Evolutionary conservation across 257 asterid genomes (phyloP), one percentile per base, ranked within the genome.

Genomic region (Agastache rugosa): DNA sequence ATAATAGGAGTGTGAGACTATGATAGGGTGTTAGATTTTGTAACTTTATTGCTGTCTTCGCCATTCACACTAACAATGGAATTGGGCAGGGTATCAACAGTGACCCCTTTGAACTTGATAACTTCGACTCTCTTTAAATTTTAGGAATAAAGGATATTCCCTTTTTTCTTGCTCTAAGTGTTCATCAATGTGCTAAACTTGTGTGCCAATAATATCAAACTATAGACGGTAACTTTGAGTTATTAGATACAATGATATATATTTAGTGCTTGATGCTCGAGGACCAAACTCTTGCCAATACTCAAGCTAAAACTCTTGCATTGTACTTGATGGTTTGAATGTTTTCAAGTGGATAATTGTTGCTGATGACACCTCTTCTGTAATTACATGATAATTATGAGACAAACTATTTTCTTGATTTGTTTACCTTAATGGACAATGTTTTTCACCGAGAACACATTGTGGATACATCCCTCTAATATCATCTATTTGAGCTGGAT

Each of bases 381-480:
- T 6, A 63, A 51, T 39, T 31, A 17, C 73, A 65, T 55, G 19
- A 74, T 19, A 61, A 50, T 27, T n/a, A 42, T 42, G 62, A 54
- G 25, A 37, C 19, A 41, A 19, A 29, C 19, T 68, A 10, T 47
- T 19, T 31, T 71, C 34, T 54, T 44, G 55, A 11, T 42, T 17
- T 50, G 17, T 9, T 70, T 20, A 14, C 31, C 56, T 39, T 25
- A 51, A 41, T 41, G 34, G 14, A 5, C 53, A 6, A 55, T 62
- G 48, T 41, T 70, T 73, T 77, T 68, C 22, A 23, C 64, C 31
- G 42, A 27, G 53, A 54, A 31, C 22, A 65, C 35, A 70, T n/a
- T 58, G 22, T n/a, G 31, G 54, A 45, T 29, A 17, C 23, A 12
- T 20, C 25, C 19, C 69, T 56, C 4, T 50, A 11, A 14, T 6